These are phyloP conservation scores for Plasmodium fragile DNA, from an alignment of 169 alveolate genomes.

Conservation along the genomic window DNA sequence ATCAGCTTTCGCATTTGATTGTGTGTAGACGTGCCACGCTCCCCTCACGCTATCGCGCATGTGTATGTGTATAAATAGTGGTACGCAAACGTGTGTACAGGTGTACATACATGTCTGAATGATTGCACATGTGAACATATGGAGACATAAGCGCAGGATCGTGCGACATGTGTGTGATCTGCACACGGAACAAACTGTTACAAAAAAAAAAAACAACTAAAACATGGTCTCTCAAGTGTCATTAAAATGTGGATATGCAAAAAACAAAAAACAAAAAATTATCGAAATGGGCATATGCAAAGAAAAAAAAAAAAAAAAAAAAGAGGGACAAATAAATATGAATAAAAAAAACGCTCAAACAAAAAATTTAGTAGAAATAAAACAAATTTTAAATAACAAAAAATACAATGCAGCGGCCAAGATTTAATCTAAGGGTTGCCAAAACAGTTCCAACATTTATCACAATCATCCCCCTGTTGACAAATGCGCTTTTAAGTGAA, in stretches of 20 bases:
- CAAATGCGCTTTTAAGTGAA: neutral
- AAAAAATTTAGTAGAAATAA: conserved; percentile 6
- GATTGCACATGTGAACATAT: neutral
- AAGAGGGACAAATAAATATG: neutral
- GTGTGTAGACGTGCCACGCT: neutral
- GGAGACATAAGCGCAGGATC: neutral
- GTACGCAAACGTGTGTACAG: neutral
- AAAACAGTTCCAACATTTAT: neutral
- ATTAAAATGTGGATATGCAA: neutral
- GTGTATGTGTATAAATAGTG: neutral
- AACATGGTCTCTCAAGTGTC: neutral
- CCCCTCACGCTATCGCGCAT: neutral
- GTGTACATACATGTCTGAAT: neutral
- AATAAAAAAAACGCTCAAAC: neutral
- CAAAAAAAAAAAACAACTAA: neutral
- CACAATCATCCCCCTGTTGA: neutral
- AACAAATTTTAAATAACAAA: neutral
- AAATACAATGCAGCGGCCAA: neutral
- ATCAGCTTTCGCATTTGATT: conserved; percentile 15
- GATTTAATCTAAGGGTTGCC: neutral
- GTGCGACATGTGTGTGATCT: neutral
- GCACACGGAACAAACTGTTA: neutral
- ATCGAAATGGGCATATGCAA: neutral
- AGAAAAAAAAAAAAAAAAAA: neutral
- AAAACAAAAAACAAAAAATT: neutral